These are phyloP conservation scores for Auxenochlorella protothecoides DNA, from an alignment of 139 green algal genomes.

Conservation along the genomic window DNA sequence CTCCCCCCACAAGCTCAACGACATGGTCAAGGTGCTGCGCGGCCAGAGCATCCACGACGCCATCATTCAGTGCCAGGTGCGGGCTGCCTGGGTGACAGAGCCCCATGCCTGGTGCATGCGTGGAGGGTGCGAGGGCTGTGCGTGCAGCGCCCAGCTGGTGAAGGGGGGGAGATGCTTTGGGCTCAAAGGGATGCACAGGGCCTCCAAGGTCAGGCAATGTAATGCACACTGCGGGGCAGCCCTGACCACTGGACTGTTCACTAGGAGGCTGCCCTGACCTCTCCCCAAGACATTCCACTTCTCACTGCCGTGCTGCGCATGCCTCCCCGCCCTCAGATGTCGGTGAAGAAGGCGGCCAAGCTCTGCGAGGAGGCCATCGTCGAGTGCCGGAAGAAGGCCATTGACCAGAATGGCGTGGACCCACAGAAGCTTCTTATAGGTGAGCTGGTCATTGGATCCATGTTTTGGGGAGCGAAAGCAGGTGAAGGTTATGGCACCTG, in stretches of 20 bases:
- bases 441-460: background rate
- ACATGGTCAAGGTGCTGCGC: constrained; percentile 18
- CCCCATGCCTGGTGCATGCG: too few species aligned
- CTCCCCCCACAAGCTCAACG: constrained; percentile 25
- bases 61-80: constrained; percentile 5
- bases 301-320: background rate
- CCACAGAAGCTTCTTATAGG: constrained; percentile 13
- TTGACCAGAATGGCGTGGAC: constrained; percentile 29
- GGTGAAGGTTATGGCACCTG: too few species aligned
- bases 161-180: too few species aligned
- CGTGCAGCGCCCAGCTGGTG: too few species aligned
- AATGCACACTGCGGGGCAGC: too few species aligned
- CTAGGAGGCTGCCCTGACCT: too few species aligned
- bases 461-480: background rate
- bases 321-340: constrained; percentile 2
- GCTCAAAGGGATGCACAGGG: too few species aligned
- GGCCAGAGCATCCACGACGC: constrained; percentile 8
- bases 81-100: too few species aligned
- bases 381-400: constrained; percentile 27
- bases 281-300: background rate
- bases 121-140: too few species aligned
- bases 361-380: constrained; percentile 22
- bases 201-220: too few species aligned
- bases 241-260: too few species aligned
- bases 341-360: constrained; percentile 18